Conservation (phyloP, 768 basidiomycete genomes). For the Tylopilus intermedius region DNA sequence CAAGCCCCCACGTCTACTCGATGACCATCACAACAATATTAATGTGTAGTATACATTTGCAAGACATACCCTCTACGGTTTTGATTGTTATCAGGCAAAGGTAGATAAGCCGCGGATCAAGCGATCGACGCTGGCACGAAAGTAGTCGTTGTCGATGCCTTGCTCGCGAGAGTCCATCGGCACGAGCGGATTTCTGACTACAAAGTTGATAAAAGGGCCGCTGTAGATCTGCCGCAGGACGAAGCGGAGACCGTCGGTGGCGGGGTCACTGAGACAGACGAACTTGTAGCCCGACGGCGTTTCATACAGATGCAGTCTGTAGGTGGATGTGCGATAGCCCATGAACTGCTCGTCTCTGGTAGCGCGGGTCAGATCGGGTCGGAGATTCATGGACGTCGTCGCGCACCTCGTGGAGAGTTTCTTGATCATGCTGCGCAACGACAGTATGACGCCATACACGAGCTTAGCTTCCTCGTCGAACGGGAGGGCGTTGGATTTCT, state of each 20-base stretch:
- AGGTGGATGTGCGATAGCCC: constrained; percentile 84
- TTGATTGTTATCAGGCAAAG: constrained; percentile 29
- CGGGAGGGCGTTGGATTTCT: constrained; percentile 54
- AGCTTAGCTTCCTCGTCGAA: constrained; percentile 98
- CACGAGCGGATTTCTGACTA: constrained; percentile 87
- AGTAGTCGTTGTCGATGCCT: constrained; percentile 92
- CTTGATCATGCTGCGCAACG: constrained; percentile 89
- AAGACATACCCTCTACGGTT: constrained; percentile 19
- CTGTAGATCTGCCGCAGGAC: constrained; percentile 84
- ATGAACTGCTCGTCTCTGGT: constrained; percentile 85
- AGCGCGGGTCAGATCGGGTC: background rate
- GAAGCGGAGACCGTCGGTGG: constrained; percentile 75
- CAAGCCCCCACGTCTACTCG: background rate
- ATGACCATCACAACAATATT: constrained; percentile 10
- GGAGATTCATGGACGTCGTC: background rate
- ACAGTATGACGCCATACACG: constrained; percentile 92
- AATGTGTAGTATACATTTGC: constrained; percentile 18
- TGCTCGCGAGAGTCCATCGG: constrained; percentile 76
- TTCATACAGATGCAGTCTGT: constrained; percentile 91
- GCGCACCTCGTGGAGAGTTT: constrained; percentile 77
- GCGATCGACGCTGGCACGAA: constrained; percentile 74
- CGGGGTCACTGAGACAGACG: constrained; percentile 86
- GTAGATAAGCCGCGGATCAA: constrained; percentile 57
- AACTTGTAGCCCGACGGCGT: constrained; percentile 92
- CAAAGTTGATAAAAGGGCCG: constrained; percentile 92